These are phyloP conservation scores for Phaeosphaeriaceae sp. DNA, from an alignment of 2,329 filamentous ascomycete genomes.

Conservation along the genomic window DNA sequence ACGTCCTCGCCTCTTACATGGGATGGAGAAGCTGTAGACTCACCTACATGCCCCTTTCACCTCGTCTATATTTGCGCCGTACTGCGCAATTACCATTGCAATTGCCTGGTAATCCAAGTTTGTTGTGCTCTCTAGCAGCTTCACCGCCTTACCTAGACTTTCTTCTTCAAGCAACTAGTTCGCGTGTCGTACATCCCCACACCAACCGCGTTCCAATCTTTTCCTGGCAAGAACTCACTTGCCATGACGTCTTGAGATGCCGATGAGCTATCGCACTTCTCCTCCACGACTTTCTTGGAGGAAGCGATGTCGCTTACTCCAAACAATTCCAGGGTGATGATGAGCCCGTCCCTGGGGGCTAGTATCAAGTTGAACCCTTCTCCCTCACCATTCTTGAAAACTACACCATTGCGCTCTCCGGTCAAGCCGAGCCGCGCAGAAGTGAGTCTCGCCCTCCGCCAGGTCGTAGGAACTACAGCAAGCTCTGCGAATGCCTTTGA, in stretches of 20 bases:
- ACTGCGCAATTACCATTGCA: conserved; percentile 1
- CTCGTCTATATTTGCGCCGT: background rate
- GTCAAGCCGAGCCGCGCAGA: conserved; percentile 56
- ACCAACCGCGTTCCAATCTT: conserved; percentile 24
- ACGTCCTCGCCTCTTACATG: conserved; percentile 12
- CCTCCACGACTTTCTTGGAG: conserved; percentile 34
- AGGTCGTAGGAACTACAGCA: conserved; percentile 91
- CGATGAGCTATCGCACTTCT: conserved; percentile 28
- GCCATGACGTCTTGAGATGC: conserved; percentile 40
- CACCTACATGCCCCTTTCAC: conserved; percentile 8
- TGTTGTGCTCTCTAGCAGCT: conserved; percentile 2
- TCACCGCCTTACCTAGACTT: conserved; percentile 5
- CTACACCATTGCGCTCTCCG: conserved; percentile 69
- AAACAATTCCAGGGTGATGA: conserved; percentile 52
- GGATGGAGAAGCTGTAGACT: conserved; percentile 11
- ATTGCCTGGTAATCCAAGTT: conserved; percentile 4
- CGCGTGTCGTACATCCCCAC: conserved; percentile 24
- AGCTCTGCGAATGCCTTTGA: conserved; percentile 86
- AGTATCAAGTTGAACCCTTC: conserved; percentile 67
- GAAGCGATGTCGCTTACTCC: conserved; percentile 50
- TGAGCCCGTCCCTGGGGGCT: conserved; percentile 45
- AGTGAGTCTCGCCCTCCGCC: conserved; percentile 70
- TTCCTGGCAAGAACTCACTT: conserved; percentile 20
- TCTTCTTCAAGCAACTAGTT: conserved; percentile 4
- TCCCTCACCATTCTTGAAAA: conserved; percentile 66